Conservation (phyloP, 129 eudicot genomes). For the Erigeron canadensis region DNA sequence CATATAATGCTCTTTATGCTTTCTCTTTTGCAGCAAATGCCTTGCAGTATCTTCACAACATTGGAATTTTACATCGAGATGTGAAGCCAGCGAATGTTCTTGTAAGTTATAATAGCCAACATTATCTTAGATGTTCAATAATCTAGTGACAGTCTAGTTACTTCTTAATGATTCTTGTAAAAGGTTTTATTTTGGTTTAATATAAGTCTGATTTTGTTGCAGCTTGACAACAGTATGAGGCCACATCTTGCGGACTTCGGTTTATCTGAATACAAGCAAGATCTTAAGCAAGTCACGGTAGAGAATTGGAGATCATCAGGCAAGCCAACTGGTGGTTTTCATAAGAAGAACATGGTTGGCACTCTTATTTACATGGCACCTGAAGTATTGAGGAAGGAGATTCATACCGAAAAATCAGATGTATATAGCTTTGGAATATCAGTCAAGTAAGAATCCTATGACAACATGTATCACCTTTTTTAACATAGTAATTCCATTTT, state of each 20-base stretch:
- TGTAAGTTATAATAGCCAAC: conserved; percentile 43
- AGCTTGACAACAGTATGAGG: conserved; percentile 65
- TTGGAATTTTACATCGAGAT: conserved; percentile 94
- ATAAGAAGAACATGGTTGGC: conserved; percentile 98
- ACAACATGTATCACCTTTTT: conserved; percentile 1
- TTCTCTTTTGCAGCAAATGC: conserved; percentile 68
- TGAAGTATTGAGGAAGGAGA: conserved; percentile 81
- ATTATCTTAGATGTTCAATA: not conserved
- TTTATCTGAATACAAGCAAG: conserved; percentile 80
- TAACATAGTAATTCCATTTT: conserved; percentile 1
- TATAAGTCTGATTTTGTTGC: conserved; percentile 29
- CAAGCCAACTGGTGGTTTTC: conserved; percentile 96
- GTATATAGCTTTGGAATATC: conserved; percentile 86
- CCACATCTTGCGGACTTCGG: conserved; percentile 97
- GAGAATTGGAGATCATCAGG: conserved; percentile 91
- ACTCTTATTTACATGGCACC: conserved; percentile 99
- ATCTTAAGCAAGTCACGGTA: conserved; percentile 63
- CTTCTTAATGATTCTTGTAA: not conserved
- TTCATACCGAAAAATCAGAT: conserved; percentile 86
- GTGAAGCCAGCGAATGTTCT: conserved; percentile 97
- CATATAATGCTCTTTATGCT: not conserved
- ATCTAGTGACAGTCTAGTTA: not conserved
- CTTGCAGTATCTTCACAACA: conserved; percentile 82
- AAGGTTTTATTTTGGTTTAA: too few species aligned
- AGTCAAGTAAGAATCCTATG: conserved; percentile 63